Evolutionary conservation across 148 eudicot genomes (phyloP).

Genomic region (Fallopia convolvulus): DNA sequence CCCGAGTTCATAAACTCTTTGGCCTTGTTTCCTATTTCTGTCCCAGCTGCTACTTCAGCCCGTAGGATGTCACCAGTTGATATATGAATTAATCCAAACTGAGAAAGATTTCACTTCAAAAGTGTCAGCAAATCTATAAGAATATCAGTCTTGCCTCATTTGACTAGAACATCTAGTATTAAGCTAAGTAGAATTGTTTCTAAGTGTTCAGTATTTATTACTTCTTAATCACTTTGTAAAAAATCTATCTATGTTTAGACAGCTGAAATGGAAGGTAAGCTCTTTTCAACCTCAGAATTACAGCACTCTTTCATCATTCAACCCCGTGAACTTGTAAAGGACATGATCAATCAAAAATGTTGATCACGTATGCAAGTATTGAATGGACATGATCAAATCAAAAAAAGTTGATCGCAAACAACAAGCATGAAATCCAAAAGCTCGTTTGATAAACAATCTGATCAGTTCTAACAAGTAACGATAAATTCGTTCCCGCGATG

Average conservation of each 20-base stretch:
- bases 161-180: not conserved
- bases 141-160: not conserved
- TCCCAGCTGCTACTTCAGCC: slow-evolving; percentile 79
- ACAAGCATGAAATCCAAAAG: not conserved
- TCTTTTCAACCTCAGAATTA: not conserved
- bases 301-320: not conserved
- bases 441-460: not conserved
- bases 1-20: slow-evolving; percentile 84
- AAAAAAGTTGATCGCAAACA: not conserved
- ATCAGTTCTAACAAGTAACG: not conserved
- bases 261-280: not conserved
- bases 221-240: not conserved
- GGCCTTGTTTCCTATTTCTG: slow-evolving; percentile 90
- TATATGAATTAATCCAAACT: slow-evolving; percentile 93
- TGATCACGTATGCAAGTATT: not conserved
- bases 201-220: too few species aligned
- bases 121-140: not conserved
- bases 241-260: not conserved
- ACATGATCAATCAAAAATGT: not conserved
- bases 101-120: slow-evolving; percentile 10
- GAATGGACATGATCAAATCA: not conserved
- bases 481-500: not conserved
- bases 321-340: not conserved
- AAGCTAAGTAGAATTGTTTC: not conserved
- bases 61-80: slow-evolving; percentile 96